A percentile compares a stretch with the other conserved stretches of the same genome.
These are phyloP conservation scores for Xylariaceae sp. DNA, from an alignment of 2,329 filamentous ascomycete genomes.

Conservation along the genomic window DNA sequence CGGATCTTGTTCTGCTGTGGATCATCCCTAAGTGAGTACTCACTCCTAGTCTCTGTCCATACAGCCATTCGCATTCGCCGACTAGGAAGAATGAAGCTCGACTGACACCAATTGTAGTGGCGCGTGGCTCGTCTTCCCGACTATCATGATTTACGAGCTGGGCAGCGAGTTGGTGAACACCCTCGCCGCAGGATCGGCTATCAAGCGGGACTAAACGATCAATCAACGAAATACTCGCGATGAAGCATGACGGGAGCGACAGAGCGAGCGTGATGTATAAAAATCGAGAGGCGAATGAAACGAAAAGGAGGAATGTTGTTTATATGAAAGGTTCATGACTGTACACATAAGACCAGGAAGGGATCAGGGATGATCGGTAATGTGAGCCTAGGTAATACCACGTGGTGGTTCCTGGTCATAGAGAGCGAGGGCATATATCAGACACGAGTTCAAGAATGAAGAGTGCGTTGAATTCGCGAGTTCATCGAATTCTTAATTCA, in stretches of 20 bases:
- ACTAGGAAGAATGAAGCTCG: not conserved
- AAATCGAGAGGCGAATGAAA: too few relatives aligned
- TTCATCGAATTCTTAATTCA: too few relatives aligned
- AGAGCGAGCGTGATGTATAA: not conserved
- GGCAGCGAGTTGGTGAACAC: conserved; percentile 46
- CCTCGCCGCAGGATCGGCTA: conserved; percentile 33
- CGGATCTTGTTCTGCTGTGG: conserved; percentile 48
- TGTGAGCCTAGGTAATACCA: too few relatives aligned
- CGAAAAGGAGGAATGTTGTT: too few relatives aligned
- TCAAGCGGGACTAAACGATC: conserved; percentile 38
- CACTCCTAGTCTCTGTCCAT: not conserved
- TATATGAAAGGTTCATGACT: too few relatives aligned
- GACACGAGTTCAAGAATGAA: too few relatives aligned
- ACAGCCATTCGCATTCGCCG: not conserved
- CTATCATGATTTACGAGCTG: conserved; percentile 47
- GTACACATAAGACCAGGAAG: not conserved
- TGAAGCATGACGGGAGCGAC: not conserved
- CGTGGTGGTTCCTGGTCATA: too few relatives aligned
- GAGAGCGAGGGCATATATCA: too few relatives aligned
- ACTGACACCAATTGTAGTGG: conserved; percentile 38
- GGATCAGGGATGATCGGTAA: too few relatives aligned
- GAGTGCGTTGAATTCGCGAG: too few relatives aligned
- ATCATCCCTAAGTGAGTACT: conserved; percentile 37
- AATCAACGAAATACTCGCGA: not conserved
- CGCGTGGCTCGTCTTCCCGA: conserved; percentile 49